phyloP scores from a whole-genome alignment of 192 early-diverging fungal genomes.

The Umbelopsis sp. region DNA sequence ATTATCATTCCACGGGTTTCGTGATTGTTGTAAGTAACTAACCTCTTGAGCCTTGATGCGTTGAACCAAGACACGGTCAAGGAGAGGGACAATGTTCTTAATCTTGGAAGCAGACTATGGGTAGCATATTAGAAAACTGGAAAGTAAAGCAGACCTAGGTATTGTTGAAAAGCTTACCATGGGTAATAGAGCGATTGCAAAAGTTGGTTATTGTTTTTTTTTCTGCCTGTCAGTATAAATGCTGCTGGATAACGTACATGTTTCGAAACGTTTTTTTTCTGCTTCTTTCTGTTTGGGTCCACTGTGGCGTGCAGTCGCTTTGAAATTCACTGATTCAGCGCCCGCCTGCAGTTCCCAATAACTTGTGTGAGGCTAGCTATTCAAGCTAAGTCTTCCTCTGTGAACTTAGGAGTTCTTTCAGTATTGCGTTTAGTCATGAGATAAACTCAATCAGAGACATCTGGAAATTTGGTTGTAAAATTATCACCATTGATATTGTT shows the following conservation, averaged over 20 bases:
- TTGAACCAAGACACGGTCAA: slow-evolving; percentile 98
- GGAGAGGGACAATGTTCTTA: slow-evolving; percentile 94
- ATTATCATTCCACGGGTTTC: neutral
- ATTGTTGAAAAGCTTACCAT: neutral
- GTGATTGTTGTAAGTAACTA: slow-evolving; percentile 13
- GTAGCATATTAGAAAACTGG: neutral
- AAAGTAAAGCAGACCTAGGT: neutral
- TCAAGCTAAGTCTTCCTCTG: too few relatives aligned
- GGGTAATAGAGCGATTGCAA: neutral
- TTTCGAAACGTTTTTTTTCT: slow-evolving; percentile 20
- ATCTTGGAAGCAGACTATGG: slow-evolving; percentile 36
- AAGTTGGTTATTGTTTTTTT: slow-evolving; percentile 8
- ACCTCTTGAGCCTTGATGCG: slow-evolving; percentile 93
- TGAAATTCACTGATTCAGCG: neutral
- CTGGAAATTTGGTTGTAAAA: too few relatives aligned
- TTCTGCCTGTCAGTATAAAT: neutral
- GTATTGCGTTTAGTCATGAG: too few relatives aligned
- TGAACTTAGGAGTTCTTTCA: too few relatives aligned
- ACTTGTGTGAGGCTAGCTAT: neutral
- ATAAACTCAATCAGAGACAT: neutral
- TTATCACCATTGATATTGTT: neutral
- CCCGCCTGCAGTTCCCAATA: neutral
- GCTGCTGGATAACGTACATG: slow-evolving; percentile 3
- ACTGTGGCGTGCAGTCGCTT: neutral
- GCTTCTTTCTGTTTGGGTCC: neutral